Evolutionary conservation across 1,139 yeast genomes (phyloP).

Genomic region (Hanseniaspora sp.): DNA sequence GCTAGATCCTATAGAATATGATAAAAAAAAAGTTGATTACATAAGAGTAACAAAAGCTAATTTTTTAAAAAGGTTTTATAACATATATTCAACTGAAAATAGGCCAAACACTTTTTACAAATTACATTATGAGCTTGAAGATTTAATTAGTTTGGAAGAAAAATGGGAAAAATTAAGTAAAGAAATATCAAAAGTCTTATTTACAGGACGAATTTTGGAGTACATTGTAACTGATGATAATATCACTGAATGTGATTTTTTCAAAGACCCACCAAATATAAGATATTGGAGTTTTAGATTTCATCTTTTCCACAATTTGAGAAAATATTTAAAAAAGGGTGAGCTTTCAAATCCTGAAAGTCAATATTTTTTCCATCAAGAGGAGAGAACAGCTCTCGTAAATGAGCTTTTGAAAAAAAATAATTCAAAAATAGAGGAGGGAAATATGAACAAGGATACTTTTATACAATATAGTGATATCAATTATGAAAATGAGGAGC

Average conservation of each 20-base stretch:
- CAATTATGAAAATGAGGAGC: too few relatives aligned
- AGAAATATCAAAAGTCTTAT: slow-evolving; percentile 2
- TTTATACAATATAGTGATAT: too few relatives aligned
- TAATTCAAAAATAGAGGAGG: slow-evolving; percentile 13
- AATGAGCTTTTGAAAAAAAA: not conserved
- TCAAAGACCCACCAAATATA: not conserved
- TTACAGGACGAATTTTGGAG: slow-evolving; percentile 2
- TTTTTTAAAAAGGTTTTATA: slow-evolving; percentile 7
- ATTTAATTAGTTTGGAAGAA: slow-evolving; percentile 5
- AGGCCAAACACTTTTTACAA: not conserved
- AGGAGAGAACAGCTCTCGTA: not conserved
- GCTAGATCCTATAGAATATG: not conserved
- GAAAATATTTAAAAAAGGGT: not conserved
- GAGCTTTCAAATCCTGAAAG: not conserved
- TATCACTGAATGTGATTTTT: slow-evolving; percentile 4
- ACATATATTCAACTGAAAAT: not conserved
- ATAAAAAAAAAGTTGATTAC: not conserved
- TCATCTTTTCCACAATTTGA: slow-evolving; percentile 8
- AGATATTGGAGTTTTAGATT: slow-evolving; percentile 14
- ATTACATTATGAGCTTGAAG: not conserved
- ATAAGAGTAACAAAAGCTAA: not conserved
- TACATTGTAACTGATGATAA: slow-evolving; percentile 12
- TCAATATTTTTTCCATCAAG: not conserved
- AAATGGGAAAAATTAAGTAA: slow-evolving; percentile 2
- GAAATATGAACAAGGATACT: too few relatives aligned